A percentile compares a stretch with the other conserved stretches of the same genome.
phyloP scores from a whole-genome alignment of 2,329 filamentous ascomycete genomes.

The Geoglossum cookeanum region DNA sequence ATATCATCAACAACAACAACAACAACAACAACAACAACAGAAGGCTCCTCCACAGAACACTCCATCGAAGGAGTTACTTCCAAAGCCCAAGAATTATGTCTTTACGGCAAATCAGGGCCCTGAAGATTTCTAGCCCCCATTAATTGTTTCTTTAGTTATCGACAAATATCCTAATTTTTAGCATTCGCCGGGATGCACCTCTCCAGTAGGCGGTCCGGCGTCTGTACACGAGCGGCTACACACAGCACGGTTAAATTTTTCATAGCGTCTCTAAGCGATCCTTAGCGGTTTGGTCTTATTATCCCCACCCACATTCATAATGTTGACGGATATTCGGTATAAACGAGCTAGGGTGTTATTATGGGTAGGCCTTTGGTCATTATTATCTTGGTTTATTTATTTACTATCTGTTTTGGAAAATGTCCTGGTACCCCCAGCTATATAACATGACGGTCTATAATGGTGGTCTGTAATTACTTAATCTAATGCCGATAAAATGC shows the following conservation, averaged over 20 bases:
- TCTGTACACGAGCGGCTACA: neutral
- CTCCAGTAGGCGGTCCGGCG: neutral
- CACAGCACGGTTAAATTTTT: neutral
- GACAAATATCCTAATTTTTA: neutral
- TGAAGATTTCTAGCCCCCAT: neutral
- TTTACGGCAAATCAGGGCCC: conserved; percentile 4
- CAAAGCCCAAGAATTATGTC: conserved; percentile 2
- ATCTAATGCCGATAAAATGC: neutral
- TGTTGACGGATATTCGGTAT: too few relatives aligned
- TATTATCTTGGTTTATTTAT: neutral
- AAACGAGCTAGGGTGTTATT: too few relatives aligned
- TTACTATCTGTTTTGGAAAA: neutral
- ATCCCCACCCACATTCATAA: neutral
- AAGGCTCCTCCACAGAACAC: neutral
- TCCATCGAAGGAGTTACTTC: neutral
- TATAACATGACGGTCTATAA: neutral
- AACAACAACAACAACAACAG: neutral
- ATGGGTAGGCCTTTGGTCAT: neutral
- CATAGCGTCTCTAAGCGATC: neutral
- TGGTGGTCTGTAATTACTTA: neutral
- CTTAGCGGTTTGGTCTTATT: neutral
- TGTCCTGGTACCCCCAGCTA: neutral
- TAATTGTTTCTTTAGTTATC: neutral
- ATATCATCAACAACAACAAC: too few relatives aligned
- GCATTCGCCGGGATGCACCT: neutral